phyloP scores from a whole-genome alignment of 202 grass and related monocot species.

The Cymbopogon flexuosus region DNA sequence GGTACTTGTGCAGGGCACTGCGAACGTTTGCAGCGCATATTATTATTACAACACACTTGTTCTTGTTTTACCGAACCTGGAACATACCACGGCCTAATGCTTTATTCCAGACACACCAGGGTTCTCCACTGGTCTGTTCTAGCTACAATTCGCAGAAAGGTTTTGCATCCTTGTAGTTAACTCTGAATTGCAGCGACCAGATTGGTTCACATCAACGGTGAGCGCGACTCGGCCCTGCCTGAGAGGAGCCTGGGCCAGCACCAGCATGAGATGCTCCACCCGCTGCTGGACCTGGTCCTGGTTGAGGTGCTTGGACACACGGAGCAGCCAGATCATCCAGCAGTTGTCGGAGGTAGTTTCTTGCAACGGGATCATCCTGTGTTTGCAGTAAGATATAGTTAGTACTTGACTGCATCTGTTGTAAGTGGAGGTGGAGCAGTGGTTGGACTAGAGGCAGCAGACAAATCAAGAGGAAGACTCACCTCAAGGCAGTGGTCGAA shows the following conservation, averaged over 20 bases:
- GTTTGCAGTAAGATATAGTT: slow-evolving; percentile 8
- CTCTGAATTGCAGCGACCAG: slow-evolving; percentile 2
- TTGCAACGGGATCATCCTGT: slow-evolving; percentile 7
- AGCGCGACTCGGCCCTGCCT: background rate
- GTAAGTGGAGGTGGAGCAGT: background rate
- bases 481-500: slow-evolving; percentile 12
- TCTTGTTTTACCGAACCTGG: background rate
- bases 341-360: slow-evolving; percentile 1
- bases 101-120: background rate
- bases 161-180: background rate
- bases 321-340: background rate
- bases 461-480: background rate
- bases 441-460: background rate
- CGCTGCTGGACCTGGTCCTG: background rate
- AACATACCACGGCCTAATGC: background rate
- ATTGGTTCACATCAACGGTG: background rate
- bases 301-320: background rate
- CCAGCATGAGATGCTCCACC: background rate
- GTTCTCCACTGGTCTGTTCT: background rate
- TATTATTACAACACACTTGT: background rate
- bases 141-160: background rate
- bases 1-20: too few relatives aligned
- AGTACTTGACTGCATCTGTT: background rate
- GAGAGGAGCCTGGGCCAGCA: background rate
- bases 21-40: background rate